These are phyloP conservation scores for Hypoxylon subgilvum DNA, from an alignment of 495 filamentous ascomycete genomes.

Conservation along the genomic window DNA sequence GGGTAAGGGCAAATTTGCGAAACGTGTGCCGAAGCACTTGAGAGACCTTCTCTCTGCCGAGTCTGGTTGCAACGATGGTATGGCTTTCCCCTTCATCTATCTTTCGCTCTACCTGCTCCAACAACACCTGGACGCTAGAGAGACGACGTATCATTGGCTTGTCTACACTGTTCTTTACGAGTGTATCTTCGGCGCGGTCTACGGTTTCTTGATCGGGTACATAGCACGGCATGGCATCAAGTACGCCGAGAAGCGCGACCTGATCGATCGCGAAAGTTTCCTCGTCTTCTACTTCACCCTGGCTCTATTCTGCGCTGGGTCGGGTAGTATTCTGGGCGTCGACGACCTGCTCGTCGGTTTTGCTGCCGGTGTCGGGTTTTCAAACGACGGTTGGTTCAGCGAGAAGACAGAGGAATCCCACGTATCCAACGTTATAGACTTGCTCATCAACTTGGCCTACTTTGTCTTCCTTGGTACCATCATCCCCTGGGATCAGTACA, in stretches of 20 bases:
- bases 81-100: conserved; percentile 99
- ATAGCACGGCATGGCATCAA: conserved; percentile 88
- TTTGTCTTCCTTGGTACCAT: conserved; percentile 98
- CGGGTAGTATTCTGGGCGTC: conserved; percentile 87
- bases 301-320: conserved; percentile 94
- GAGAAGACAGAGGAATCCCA: conserved; percentile 98
- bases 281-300: conserved; percentile 98
- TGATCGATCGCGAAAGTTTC: conserved; percentile 96
- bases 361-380: conserved; percentile 93
- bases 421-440: conserved; percentile 98
- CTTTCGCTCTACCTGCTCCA: conserved; percentile 85
- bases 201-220: conserved; percentile 88
- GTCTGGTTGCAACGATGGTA: conserved; percentile 99
- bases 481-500: conserved; percentile 91
- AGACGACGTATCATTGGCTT: conserved; percentile 87
- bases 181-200: conserved; percentile 90
- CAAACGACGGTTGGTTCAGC: conserved; percentile 98
- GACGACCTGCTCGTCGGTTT: conserved; percentile 98
- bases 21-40: conserved; percentile 95
- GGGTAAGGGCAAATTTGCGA: conserved; percentile 98
- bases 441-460: conserved; percentile 95
- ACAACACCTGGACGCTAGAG: conserved; percentile 68
- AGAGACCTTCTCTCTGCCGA: conserved; percentile 94
- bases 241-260: conserved; percentile 78
- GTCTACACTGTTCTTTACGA: conserved; percentile 92